These are phyloP conservation scores for Apiotrichum gamsii DNA, from an alignment of 1,284 basidiomycete genomes.

Conservation along the genomic window DNA sequence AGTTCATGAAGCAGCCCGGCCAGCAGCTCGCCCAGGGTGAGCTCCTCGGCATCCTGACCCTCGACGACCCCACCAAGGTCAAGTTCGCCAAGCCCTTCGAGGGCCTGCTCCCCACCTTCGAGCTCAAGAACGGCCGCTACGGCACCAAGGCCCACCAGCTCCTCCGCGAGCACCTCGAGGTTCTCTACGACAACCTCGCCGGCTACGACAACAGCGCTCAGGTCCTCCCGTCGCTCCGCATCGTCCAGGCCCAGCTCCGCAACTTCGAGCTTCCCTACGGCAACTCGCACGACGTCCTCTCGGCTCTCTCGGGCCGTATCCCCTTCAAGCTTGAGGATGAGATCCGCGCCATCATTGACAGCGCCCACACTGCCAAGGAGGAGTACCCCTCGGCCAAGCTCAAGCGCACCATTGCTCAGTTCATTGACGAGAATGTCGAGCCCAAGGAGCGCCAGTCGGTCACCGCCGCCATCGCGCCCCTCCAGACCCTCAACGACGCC, in stretches of 20 bases:
- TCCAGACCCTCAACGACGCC: slow-evolving; percentile 73
- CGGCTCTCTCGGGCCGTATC: slow-evolving; percentile 87
- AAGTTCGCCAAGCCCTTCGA: slow-evolving; percentile 98
- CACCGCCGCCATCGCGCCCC: slow-evolving; percentile 61
- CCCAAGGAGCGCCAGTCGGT: slow-evolving; percentile 73
- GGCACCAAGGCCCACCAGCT: slow-evolving; percentile 90
- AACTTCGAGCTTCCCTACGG: slow-evolving; percentile 86
- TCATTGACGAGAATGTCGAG: slow-evolving; percentile 72
- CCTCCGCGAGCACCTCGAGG: slow-evolving; percentile 66
- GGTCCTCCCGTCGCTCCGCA: slow-evolving; percentile 38
- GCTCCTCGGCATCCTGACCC: slow-evolving; percentile 91
- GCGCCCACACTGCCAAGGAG: slow-evolving; percentile 61
- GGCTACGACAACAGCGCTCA: slow-evolving; percentile 81
- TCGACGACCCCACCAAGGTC: slow-evolving; percentile 94
- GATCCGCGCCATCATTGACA: slow-evolving; percentile 72
- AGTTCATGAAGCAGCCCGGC: slow-evolving; percentile 96
- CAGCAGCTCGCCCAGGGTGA: slow-evolving; percentile 96
- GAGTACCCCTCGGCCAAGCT: slow-evolving; percentile 74
- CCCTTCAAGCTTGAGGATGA: slow-evolving; percentile 84
- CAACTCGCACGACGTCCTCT: slow-evolving; percentile 75
- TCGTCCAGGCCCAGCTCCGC: slow-evolving; percentile 48
- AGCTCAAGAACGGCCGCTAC: slow-evolving; percentile 69
- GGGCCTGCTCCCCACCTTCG: slow-evolving; percentile 80
- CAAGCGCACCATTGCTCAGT: slow-evolving; percentile 61
- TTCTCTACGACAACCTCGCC: slow-evolving; percentile 86